Evolutionary conservation across 1,284 basidiomycete genomes (phyloP), one percentile per base, ranked within the genome.

Genomic region (Irpex sp.): DNA sequence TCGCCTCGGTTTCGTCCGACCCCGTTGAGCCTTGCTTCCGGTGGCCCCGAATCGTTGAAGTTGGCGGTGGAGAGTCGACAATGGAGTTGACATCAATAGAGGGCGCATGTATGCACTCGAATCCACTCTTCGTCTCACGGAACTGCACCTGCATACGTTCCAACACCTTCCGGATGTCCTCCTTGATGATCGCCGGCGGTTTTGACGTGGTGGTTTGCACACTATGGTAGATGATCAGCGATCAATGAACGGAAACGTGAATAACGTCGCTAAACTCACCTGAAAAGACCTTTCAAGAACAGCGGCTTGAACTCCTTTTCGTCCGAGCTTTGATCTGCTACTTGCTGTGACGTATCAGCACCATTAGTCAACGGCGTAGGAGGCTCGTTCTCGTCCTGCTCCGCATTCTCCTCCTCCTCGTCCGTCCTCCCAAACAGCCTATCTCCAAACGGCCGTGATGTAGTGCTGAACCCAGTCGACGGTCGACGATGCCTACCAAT

Each of bases 191-290:
- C 5, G 83, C 78, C 1, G 95, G 92, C 7, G 92, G 77, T 72
- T 97, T 98, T 6, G 95, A 96, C 39, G 94, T 93, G 0, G 97
- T 99, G 8, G 97, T 99, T 36, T 94, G 92, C 47, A 98, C 97
- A 68, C 92, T 94, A 65, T 43, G 63, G 49, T 60, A 35, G 39
- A 31, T 17, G 19, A 58, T 19, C 46, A 67, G 47, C 61, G 39
- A 50, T 35, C 33, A 47, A 56, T 39, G 9, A 55, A 57, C 39
- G 21, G 31, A 33, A 58, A 51, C 7, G 7, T 35, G 1, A 8
- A 39, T 31, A 61, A 62, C 56, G 54, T 59, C 36, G 17, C 36
- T 55, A 47, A 33, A 79, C 84, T 61, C 66, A 92, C 86, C 92
- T 94, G 79, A 96, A 95, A 57, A 95, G 72, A 2, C 94, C 93